Conservation (phyloP, 164 flowering plant species). For the Houttuynia cordata region DNA sequence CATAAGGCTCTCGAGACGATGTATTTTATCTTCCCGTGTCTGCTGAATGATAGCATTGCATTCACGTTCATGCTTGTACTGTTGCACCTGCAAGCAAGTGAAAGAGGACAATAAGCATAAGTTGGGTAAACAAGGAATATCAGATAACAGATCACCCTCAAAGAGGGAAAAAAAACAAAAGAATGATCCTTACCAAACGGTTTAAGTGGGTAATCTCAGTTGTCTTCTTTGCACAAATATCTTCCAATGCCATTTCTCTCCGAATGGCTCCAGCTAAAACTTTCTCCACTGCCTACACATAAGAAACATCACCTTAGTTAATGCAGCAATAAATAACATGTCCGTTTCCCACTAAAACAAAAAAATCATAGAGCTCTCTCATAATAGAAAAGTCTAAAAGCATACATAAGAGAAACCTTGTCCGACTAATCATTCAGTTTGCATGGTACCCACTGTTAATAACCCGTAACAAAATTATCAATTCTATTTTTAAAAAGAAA, state of each 20-base stretch:
- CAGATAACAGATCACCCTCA: neutral
- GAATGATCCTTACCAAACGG: slow-evolving; percentile 62
- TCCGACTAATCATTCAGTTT: neutral
- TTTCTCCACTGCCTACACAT: slow-evolving; percentile 86
- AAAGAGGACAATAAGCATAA: neutral
- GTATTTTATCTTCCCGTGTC: slow-evolving; percentile 84
- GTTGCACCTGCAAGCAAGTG: slow-evolving; percentile 54
- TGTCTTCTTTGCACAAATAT: slow-evolving; percentile 63
- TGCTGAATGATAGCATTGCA: slow-evolving; percentile 80
- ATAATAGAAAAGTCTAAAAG: neutral
- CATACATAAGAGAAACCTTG: too few relatives aligned
- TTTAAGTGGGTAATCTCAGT: slow-evolving; percentile 78
- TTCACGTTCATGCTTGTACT: slow-evolving; percentile 95
- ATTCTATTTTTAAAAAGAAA: too few relatives aligned
- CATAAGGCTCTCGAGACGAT: slow-evolving; percentile 89
- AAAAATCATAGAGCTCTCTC: too few relatives aligned
- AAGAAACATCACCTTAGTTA: neutral
- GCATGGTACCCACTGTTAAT: neutral
- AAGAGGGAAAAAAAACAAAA: slow-evolving; percentile 4
- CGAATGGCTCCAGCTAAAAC: slow-evolving; percentile 93
- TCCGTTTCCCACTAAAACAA: too few relatives aligned
- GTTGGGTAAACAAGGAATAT: neutral
- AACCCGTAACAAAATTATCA: too few relatives aligned
- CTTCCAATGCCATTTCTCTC: slow-evolving; percentile 96
- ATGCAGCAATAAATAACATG: neutral